Evolutionary conservation across 805 yeast species (phyloP).

Genomic region (Metschnikowia noctiluminum): DNA sequence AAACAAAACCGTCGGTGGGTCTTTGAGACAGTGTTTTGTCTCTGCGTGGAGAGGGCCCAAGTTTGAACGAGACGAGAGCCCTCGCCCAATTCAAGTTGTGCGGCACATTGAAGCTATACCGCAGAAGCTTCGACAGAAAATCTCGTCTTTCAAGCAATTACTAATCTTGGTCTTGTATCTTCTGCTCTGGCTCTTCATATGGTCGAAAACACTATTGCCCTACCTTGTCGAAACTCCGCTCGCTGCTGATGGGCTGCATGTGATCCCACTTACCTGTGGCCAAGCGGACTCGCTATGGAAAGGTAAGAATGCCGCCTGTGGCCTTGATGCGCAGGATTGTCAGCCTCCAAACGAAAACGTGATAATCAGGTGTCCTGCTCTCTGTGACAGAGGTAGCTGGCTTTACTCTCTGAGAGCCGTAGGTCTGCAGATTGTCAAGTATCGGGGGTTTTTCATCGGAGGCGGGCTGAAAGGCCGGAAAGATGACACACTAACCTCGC

Average conservation of each 20-base stretch:
- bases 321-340: conserved; percentile 64
- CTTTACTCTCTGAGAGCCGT: conserved; percentile 72
- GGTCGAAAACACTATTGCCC: conserved; percentile 40
- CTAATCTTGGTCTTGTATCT: conserved; percentile 38
- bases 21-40: not conserved
- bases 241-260: conserved; percentile 16
- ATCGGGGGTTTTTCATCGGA: conserved; percentile 71
- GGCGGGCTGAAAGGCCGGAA: conserved; percentile 49
- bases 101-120: conserved; percentile 46
- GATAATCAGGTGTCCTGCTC: conserved; percentile 77
- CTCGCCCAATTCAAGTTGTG: conserved; percentile 29
- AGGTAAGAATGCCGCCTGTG: conserved; percentile 77
- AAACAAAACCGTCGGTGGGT: not conserved
- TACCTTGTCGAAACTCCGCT: conserved; percentile 44
- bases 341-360: conserved; percentile 43
- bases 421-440: conserved; percentile 65
- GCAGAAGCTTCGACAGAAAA: conserved; percentile 25
- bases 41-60: conserved; percentile 56
- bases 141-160: conserved; percentile 25
- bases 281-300: conserved; percentile 55
- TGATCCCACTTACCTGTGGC: conserved; percentile 49
- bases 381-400: conserved; percentile 77
- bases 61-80: conserved; percentile 46
- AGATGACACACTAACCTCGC: conserved; percentile 39
- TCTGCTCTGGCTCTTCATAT: conserved; percentile 43